Percentiles rank a stretch among this genome's conserved stretches.
Conservation (phyloP, 2,329 filamentous ascomycete species). For the Aureobasidium musti region DNA sequence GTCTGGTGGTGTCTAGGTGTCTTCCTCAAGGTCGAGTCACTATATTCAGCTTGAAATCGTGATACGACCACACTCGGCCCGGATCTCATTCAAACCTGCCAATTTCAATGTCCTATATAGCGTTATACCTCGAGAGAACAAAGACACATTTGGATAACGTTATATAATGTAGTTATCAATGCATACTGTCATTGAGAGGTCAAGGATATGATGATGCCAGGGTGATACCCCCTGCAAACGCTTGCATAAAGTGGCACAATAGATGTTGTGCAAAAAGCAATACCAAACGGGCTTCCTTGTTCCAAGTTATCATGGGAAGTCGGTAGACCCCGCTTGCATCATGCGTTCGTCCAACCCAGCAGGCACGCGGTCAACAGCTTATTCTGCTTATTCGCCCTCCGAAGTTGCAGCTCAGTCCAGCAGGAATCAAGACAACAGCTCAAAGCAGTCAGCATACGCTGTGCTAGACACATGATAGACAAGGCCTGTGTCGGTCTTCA, state of each 20-base stretch:
- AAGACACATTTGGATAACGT: no score
- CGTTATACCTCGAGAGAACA: background rate
- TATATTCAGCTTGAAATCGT: no score
- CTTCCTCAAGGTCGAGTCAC: no score
- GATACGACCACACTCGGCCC: no score
- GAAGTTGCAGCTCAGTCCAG: background rate
- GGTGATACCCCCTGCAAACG: background rate
- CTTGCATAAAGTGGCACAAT: background rate
- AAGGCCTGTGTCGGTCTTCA: background rate
- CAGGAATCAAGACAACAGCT: background rate
- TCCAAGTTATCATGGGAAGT: background rate
- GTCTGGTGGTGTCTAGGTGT: no score
- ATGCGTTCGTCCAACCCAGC: background rate
- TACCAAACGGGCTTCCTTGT: background rate
- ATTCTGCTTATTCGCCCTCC: background rate
- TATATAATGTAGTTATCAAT: background rate
- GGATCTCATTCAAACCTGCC: background rate
- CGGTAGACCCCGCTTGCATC: constrained; percentile 3
- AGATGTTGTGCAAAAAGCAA: background rate
- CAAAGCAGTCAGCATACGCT: background rate
- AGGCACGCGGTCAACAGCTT: background rate
- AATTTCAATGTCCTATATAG: background rate
- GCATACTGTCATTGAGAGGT: background rate
- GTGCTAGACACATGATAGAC: background rate
- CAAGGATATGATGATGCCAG: background rate